Evolutionary conservation across 495 filamentous ascomycete genomes (phyloP), one percentile per base, ranked within the genome.

Genomic region (Hypoxylon fuscum): DNA sequence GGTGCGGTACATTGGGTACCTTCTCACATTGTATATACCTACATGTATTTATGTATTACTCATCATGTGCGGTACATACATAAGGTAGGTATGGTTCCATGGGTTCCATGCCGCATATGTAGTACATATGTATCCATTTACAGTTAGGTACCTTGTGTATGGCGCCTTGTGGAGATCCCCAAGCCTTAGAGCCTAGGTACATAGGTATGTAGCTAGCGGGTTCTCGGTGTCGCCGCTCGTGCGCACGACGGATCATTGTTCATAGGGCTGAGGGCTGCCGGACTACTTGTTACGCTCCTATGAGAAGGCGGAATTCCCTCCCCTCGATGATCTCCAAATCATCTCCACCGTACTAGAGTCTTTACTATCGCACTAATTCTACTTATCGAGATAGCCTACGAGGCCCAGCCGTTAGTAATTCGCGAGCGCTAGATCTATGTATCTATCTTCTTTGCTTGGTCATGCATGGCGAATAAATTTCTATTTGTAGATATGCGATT

Each of bases 151-250:
- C 18, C 15, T 41, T 41, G 37, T 18, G 14, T 17, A 9, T 4
- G n/a, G 15, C 23, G 10, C 23, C 23, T 49, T 60, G 57, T 38
- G 57, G 41, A 18, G 48, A 45, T 53, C 3, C 7, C 21, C 15
- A 41, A 41, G 38, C 38, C 38, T 3, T 20, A 3, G 14, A 42
- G 35, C 49, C 14, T 41, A 10, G 41, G 41, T 15, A 14, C 31
- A n/a, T n/a, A n/a, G n/a, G n/a, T n/a, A n/a, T n/a, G n/a, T n/a
- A n/a, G n/a, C n/a, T 18, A 51, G 62, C 62, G 50, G 58, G 35
- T 45, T 53, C 15, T 67, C 64, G 64, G 64, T 58, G 53, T 67
- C 54, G 64, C 64, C 64, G 64, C 52, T 60, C 32, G 38, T 27
- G 50, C 17, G 37, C 17, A n/a, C n/a, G n/a, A n/a, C n/a, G n/a